Percentiles rank a stretch among this genome's conserved stretches.
phyloP scores from a whole-genome alignment of 495 filamentous ascomycete genomes.

The Cetradonia linearis region DNA sequence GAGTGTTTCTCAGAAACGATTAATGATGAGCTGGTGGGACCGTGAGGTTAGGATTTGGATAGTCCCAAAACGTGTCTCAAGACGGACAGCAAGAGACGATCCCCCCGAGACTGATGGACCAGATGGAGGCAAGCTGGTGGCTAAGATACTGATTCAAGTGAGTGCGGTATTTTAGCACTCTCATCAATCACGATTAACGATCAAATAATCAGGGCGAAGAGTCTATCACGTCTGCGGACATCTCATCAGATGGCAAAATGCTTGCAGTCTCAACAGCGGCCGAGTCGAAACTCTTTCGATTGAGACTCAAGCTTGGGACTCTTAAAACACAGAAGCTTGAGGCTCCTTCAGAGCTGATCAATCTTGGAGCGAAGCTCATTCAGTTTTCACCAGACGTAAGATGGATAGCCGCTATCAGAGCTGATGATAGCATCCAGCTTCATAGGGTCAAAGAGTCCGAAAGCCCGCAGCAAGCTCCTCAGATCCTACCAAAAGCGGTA shows the following conservation, averaged over 20 bases:
- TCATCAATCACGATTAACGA: slow-evolving; percentile 34
- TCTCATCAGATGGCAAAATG: slow-evolving; percentile 62
- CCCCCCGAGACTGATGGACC: background rate
- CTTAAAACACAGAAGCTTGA: slow-evolving; percentile 63
- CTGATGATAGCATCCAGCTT: slow-evolving; percentile 40
- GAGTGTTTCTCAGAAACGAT: slow-evolving; percentile 56
- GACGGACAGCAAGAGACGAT: background rate
- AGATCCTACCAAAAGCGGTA: slow-evolving; percentile 38
- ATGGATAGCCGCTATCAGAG: slow-evolving; percentile 47
- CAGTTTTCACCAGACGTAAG: slow-evolving; percentile 42
- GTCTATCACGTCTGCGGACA: slow-evolving; percentile 69
- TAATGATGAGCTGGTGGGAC: slow-evolving; percentile 91
- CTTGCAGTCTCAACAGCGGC: slow-evolving; percentile 67
- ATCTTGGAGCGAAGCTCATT: slow-evolving; percentile 55
- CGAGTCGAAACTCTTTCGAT: slow-evolving; percentile 69
- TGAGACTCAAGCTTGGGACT: slow-evolving; percentile 41
- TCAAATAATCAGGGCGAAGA: slow-evolving; percentile 54
- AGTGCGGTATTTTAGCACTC: slow-evolving; percentile 33
- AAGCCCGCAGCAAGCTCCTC: slow-evolving; percentile 30
- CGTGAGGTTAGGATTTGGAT: slow-evolving; percentile 77
- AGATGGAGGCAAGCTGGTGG: slow-evolving; percentile 30
- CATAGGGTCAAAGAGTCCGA: slow-evolving; percentile 35
- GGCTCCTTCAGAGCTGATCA: slow-evolving; percentile 37
- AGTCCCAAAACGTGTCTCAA: slow-evolving; percentile 8
- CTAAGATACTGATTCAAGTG: slow-evolving; percentile 29